phyloP scores from a whole-genome alignment of 2,329 filamentous ascomycete species.

The Aspergillus aculeatus region DNA sequence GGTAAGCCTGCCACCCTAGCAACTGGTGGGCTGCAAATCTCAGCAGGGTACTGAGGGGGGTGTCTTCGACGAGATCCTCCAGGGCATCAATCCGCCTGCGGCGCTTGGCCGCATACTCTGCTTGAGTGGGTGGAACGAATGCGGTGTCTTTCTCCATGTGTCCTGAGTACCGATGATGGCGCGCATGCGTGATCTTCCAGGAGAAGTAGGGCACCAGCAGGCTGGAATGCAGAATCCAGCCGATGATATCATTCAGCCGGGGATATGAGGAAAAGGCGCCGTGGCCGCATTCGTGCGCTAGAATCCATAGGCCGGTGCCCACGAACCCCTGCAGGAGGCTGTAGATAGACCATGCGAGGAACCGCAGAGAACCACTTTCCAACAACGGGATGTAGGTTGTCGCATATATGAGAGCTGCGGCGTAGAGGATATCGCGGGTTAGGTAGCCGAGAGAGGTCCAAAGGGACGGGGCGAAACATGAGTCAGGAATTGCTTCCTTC shows the following conservation, averaged over 20 bases:
- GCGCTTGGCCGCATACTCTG: constrained; percentile 33
- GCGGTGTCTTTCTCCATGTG: constrained; percentile 67
- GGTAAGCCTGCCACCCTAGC: constrained; percentile 63
- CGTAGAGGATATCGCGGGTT: not conserved
- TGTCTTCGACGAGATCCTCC: constrained; percentile 55
- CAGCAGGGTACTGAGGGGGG: constrained; percentile 55
- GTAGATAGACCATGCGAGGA: not conserved
- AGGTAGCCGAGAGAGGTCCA: not conserved
- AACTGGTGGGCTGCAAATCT: constrained; percentile 61
- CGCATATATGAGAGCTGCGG: not conserved
- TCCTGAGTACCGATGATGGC: constrained; percentile 66
- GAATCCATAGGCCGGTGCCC: not conserved
- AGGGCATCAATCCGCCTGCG: constrained; percentile 49
- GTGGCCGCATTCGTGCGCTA: constrained; percentile 64
- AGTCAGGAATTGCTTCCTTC: not conserved
- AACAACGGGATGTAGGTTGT: not conserved
- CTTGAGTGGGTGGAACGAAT: constrained; percentile 55
- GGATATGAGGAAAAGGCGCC: constrained; percentile 60
- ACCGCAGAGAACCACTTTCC: not conserved
- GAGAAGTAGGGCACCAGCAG: constrained; percentile 69
- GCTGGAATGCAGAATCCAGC: constrained; percentile 63
- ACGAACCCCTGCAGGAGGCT: not conserved
- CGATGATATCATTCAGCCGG: constrained; percentile 59
- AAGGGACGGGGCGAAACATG: not conserved
- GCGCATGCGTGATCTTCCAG: constrained; percentile 68